Evolutionary conservation across 176 grass and related monocot genomes (phyloP).

Genomic region (Alopecurus myosuroides): DNA sequence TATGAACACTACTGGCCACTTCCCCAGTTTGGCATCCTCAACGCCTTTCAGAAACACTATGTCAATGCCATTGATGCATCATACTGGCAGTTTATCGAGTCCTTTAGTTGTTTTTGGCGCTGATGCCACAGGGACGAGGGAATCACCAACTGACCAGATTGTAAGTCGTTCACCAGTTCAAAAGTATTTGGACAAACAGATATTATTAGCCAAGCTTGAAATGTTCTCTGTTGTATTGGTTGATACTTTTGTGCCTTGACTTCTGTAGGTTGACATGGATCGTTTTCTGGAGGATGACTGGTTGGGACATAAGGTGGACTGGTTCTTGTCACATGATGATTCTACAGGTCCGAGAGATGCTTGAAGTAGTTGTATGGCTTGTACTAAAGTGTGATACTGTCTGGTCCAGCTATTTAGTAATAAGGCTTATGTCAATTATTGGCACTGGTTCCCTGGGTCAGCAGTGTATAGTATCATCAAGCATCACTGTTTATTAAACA

Average conservation of each 20-base stretch:
- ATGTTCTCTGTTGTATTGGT: neutral
- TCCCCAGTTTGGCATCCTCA: conserved; percentile 77
- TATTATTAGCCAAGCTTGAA: neutral
- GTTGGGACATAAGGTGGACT: conserved; percentile 70
- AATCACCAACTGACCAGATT: conserved; percentile 55
- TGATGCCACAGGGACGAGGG: conserved; percentile 30
- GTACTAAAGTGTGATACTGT: conserved; percentile 48
- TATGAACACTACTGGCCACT: conserved; percentile 58
- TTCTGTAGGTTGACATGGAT: conserved; percentile 66
- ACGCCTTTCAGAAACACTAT: conserved; percentile 70
- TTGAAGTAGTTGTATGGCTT: conserved; percentile 37
- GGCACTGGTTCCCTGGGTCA: neutral
- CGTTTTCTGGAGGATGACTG: conserved; percentile 56
- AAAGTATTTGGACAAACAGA: neutral
- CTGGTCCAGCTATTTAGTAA: neutral
- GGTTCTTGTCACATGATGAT: conserved; percentile 56
- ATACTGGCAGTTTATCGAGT: conserved; percentile 46
- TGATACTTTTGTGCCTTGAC: conserved; percentile 5
- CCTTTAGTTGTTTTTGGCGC: conserved; percentile 36
- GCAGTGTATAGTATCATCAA: neutral
- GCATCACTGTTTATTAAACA: neutral
- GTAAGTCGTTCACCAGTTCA: conserved; percentile 31
- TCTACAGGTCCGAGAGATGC: conserved; percentile 48
- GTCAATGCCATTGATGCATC: conserved; percentile 46
- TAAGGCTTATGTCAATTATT: neutral